Evolutionary conservation across 345 rosid genomes (phyloP), one percentile per base, ranked within the genome.

Genomic region (Chamaenerion angustifolium): DNA sequence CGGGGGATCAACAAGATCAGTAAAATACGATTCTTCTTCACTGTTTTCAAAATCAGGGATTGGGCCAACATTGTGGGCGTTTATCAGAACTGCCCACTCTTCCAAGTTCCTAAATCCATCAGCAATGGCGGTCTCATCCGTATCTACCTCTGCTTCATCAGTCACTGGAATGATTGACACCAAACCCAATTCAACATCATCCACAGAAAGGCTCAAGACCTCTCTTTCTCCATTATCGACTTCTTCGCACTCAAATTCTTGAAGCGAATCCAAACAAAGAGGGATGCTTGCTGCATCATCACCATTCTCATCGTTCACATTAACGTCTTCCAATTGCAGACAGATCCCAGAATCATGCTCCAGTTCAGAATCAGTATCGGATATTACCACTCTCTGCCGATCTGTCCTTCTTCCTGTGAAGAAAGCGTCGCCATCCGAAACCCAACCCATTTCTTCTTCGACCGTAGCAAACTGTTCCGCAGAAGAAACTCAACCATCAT

Each of bases 241-340:
- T 66, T 90, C 94, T 68, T 86, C 98, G 95, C 98, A 86, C 68
- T 81, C 95, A 6, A 76, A 75, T 45, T 89, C 90, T 0, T 64
- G 79, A 59, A 86, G 76, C 3, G 92, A 77, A 63, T 86, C 95
- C 94, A 81, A 86, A 66, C 74, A 60, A 42, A 83, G 76, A 21
- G 82, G 86, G 40, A 73, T 63, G 13, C 67, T 60, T 43, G 73
- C 75, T 53, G 68, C 78, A 8, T 58, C 81, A 11, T 70, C 80
- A 16, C 67, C 71, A 42, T 71, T 78, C 4, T 62, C 59, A 45
- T 53, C 67, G 16, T 63, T 37, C 45, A 50, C 71, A 73, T 63
- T 70, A 14, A 70, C 81, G 57, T 80, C 84, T 37, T 60, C 89
- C 10, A 76, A 75, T 64, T 64, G 59, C 60, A 78, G 58, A 60